Evolutionary conservation across 1,284 basidiomycete genomes (phyloP).

Genomic region (Leccinum fuscescens): DNA sequence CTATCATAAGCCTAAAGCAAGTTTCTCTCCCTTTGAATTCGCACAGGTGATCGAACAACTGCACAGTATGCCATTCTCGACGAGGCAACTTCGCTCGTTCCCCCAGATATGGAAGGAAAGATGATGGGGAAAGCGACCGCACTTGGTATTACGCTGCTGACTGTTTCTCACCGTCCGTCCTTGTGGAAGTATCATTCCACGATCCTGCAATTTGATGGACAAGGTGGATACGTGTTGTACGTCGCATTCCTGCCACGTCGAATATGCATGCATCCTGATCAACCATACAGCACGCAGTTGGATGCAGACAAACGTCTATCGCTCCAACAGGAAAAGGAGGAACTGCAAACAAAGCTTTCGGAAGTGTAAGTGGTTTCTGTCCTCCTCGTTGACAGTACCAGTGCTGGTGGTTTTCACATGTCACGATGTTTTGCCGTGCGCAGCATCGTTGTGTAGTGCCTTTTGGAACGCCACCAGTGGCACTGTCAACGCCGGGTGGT

Average conservation of each 20-base stretch:
- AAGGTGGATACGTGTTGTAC: constrained; percentile 83
- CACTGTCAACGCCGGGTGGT: not conserved
- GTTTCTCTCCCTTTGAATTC: constrained; percentile 7
- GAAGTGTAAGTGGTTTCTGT: constrained; percentile 62
- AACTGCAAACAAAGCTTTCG: constrained; percentile 72
- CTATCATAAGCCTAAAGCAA: constrained; percentile 90
- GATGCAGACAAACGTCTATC: constrained; percentile 90
- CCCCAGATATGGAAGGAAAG: constrained; percentile 86
- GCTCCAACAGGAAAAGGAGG: constrained; percentile 92
- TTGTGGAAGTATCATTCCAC: constrained; percentile 94
- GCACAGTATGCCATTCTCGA: constrained; percentile 91
- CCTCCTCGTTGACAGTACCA: not conserved
- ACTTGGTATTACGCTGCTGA: constrained; percentile 86
- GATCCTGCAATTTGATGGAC: constrained; percentile 87
- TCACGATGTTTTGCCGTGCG: not conserved
- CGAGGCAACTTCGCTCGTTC: constrained; percentile 94
- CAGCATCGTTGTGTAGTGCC: not conserved
- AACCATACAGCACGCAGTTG: constrained; percentile 67
- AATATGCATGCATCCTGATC: not conserved
- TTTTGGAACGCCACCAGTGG: not conserved
- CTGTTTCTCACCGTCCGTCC: constrained; percentile 89
- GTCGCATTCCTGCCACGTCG: constrained; percentile 32
- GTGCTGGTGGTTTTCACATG: not conserved
- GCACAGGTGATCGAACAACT: constrained; percentile 1
- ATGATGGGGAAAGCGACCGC: constrained; percentile 95